Evolutionary conservation across 148 eudicot genomes (phyloP), one percentile per base, ranked within the genome.

Genomic region (Salicornia ramosissima): DNA sequence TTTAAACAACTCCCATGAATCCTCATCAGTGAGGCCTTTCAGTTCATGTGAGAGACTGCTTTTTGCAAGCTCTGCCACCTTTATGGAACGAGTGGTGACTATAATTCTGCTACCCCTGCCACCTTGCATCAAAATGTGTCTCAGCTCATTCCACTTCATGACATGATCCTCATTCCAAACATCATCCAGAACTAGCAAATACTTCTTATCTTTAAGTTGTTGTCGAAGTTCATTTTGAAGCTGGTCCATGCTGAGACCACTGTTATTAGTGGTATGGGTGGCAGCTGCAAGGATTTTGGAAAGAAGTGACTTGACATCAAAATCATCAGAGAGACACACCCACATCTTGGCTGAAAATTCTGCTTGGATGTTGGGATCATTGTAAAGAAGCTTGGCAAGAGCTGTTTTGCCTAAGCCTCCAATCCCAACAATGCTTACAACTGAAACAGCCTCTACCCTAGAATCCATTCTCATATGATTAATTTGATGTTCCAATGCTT

Each of bases 381-480:
- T 77, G 39, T 67, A 79, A 0, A 76, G 80, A 34, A 79, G 49
- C 45, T 74, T 53, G 66, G 70, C 74, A 31, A 82, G 63, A 18
- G 80, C 53, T 13, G 80, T 82, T 67, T 82, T 82, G 18, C 86
- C 86, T 28, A 76, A 33, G 12, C 83, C 80, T 5, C 85, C 79
- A 0, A 71, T 58, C 19, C 83, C 80, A 70, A 79, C 76, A 14
- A 79, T 67, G 2, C 74, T 29, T 31, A 81, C 42, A 31, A 71
- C 30, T 11, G 59, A 66, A 28, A 82, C 71, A 46, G 31, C 71
- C 1, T 55, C 24, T n/a, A n/a, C n/a, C n/a, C n/a, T n/a, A n/a
- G n/a, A n/a, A n/a, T n/a, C n/a, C n/a, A n/a, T n/a, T n/a, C n/a
- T n/a, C n/a, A n/a, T n/a, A n/a, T n/a, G n/a, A n/a, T n/a, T n/a